Percentiles rank a stretch among this genome's conserved stretches.
phyloP scores from a whole-genome alignment of 139 green algal genomes.

The Eudorina sp. region DNA sequence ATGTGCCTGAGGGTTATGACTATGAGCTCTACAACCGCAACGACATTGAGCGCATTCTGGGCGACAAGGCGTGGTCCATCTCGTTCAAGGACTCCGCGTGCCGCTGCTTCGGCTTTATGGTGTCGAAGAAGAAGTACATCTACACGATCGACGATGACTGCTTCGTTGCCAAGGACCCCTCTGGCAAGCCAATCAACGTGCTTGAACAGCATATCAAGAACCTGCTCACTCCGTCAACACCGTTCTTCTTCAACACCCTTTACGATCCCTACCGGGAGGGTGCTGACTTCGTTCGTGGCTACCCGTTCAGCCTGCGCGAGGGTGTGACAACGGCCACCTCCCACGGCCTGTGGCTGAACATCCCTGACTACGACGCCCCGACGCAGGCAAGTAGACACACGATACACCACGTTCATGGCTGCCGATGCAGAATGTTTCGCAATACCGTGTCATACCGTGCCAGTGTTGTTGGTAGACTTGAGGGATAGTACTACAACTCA shows the following conservation, averaged over 20 bases:
- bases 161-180: conserved; percentile 89
- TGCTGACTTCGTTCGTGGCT: conserved; percentile 81
- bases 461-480: too few relatives aligned
- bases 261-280: conserved; percentile 92
- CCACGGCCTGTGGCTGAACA: conserved; percentile 98
- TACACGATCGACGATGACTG: conserved; percentile 99
- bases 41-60: conserved; percentile 95
- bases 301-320: conserved; percentile 92
- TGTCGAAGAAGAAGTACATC: conserved; percentile 97
- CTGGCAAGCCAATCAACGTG: conserved; percentile 92
- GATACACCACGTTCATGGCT: too few relatives aligned
- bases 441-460: too few relatives aligned
- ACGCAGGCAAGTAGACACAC: conserved; percentile 82
- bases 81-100: conserved; percentile 96
- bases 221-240: conserved; percentile 91
- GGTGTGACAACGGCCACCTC: conserved; percentile 92
- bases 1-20: conserved; percentile 90
- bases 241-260: conserved; percentile 99
- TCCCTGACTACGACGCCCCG: conserved; percentile 98
- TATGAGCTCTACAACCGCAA: conserved; percentile 96
- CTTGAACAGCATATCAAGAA: conserved; percentile 97
- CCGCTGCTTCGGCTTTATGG: conserved; percentile 96
- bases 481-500: too few relatives aligned
- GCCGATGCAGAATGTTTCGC: too few relatives aligned
- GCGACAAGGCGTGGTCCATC: conserved; percentile 95